These are phyloP conservation scores for Exophiala xenobiotica DNA, from an alignment of 2,329 filamentous ascomycete species.

Conservation along the genomic window DNA sequence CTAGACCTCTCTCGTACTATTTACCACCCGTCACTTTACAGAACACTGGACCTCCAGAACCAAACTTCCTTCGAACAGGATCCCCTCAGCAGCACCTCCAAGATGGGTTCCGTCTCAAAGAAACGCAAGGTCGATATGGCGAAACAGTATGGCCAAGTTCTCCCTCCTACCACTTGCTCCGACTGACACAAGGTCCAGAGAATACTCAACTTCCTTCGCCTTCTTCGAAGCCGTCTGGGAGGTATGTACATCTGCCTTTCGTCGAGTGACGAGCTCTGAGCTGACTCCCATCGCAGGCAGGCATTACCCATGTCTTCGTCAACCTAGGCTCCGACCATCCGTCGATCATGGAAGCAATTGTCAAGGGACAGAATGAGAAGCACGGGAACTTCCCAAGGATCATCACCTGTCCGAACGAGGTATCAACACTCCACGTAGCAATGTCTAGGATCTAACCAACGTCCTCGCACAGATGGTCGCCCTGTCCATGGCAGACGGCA, in stretches of 20 bases:
- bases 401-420: conserved; percentile 79
- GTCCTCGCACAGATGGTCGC: conserved; percentile 67
- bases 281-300: conserved; percentile 39
- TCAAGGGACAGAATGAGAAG: conserved; percentile 69
- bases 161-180: too few relatives aligned
- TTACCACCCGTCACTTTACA: too few relatives aligned
- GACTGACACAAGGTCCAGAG: conserved; percentile 6
- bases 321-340: conserved; percentile 63
- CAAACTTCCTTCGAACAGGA: too few relatives aligned
- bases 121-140: too few relatives aligned
- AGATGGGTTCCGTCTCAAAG: too few relatives aligned
- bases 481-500: conserved; percentile 80
- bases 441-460: conserved; percentile 9
- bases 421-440: conserved; percentile 36
- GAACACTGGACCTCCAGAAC: too few relatives aligned
- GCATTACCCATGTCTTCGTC: conserved; percentile 53
- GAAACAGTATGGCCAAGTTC: too few relatives aligned
- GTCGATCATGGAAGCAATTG: conserved; percentile 76
- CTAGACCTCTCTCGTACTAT: too few relatives aligned
- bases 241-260: conserved; percentile 49
- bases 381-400: conserved; percentile 66
- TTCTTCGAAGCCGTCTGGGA: conserved; percentile 82
- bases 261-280: not conserved
- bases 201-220: conserved; percentile 72
- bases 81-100: too few relatives aligned